A percentile compares a stretch with the other conserved stretches of the same genome.
Conservation (phyloP, 1,139 yeast species). For the Candida sanyaensis region DNA sequence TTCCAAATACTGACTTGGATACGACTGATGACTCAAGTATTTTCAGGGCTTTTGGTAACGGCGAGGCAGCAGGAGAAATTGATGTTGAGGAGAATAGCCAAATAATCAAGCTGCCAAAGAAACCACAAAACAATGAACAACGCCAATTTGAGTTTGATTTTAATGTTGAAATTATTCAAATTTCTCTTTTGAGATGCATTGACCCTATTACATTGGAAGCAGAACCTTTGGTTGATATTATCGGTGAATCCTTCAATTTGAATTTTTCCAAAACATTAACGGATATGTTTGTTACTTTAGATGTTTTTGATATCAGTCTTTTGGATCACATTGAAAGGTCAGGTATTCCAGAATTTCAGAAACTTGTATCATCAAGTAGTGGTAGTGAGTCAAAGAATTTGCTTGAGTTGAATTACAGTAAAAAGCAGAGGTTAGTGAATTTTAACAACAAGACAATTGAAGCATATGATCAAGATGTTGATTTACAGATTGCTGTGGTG, state of each 20-base stretch:
- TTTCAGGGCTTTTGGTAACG: constrained; percentile 36
- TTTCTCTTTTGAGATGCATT: constrained; percentile 71
- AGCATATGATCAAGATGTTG: constrained; percentile 75
- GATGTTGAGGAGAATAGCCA: constrained; percentile 21
- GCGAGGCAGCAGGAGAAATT: constrained; percentile 18
- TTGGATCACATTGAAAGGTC: constrained; percentile 75
- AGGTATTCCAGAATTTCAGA: constrained; percentile 64
- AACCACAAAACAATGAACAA: constrained; percentile 37
- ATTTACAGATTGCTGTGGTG: constrained; percentile 78
- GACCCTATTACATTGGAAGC: constrained; percentile 62
- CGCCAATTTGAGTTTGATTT: constrained; percentile 72
- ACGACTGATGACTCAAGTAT: constrained; percentile 35
- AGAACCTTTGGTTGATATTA: constrained; percentile 69
- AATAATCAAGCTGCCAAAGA: neutral
- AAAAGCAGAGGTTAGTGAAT: constrained; percentile 64
- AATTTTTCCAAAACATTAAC: constrained; percentile 59
- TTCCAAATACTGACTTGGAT: constrained; percentile 56
- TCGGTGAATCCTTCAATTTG: constrained; percentile 66
- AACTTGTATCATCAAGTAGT: constrained; percentile 68
- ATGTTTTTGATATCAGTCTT: constrained; percentile 64
- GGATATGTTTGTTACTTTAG: constrained; percentile 68
- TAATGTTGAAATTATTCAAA: constrained; percentile 59
- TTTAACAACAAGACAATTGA: constrained; percentile 60
- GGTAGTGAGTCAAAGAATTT: constrained; percentile 46
- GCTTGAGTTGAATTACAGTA: constrained; percentile 60